Conservation (phyloP, 352 stramenopile genomes). For the Phytophthora ramorum region DNA sequence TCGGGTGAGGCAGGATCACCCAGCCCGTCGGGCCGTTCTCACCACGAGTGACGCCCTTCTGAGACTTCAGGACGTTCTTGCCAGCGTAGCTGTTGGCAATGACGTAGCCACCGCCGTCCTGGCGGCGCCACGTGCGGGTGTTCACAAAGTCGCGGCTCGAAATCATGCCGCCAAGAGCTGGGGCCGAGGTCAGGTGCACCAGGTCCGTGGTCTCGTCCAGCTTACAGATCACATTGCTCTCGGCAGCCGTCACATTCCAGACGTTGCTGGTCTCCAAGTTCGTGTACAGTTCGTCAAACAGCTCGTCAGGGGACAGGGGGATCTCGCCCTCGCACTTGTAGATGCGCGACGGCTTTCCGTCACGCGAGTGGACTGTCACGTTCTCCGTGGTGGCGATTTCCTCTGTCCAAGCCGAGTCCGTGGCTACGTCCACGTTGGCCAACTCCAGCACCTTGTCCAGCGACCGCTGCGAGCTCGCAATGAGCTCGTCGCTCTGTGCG, state of each 20-base stretch:
- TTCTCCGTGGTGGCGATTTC: slow-evolving; percentile 70
- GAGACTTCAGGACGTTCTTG: slow-evolving; percentile 72
- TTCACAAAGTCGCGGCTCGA: slow-evolving; percentile 87
- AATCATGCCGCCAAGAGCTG: slow-evolving; percentile 77
- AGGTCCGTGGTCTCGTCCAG: slow-evolving; percentile 78
- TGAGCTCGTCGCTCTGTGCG: slow-evolving; percentile 54
- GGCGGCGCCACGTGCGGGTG: slow-evolving; percentile 73
- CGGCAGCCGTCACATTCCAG: slow-evolving; percentile 81
- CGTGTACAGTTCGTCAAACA: slow-evolving; percentile 82
- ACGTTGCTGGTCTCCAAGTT: slow-evolving; percentile 76
- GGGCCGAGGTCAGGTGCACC: slow-evolving; percentile 71
- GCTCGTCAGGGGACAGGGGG: slow-evolving; percentile 71
- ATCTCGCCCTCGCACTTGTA: slow-evolving; percentile 82
- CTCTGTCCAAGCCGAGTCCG: slow-evolving; percentile 64
- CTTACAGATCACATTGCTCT: slow-evolving; percentile 78
- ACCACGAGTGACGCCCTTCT: slow-evolving; percentile 77
- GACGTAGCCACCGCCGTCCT: slow-evolving; percentile 74
- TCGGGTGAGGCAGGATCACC: slow-evolving; percentile 77
- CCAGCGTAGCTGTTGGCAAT: slow-evolving; percentile 69
- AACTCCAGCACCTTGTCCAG: slow-evolving; percentile 66
- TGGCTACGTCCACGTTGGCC: slow-evolving; percentile 47
- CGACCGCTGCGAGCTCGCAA: slow-evolving; percentile 50
- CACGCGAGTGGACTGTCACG: slow-evolving; percentile 68
- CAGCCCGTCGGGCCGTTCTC: slow-evolving; percentile 82
- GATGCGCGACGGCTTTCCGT: slow-evolving; percentile 75